Evolutionary conservation across 1,284 basidiomycete species (phyloP), one percentile per base, ranked within the genome.

Genomic region (Schizophyllum amplum): DNA sequence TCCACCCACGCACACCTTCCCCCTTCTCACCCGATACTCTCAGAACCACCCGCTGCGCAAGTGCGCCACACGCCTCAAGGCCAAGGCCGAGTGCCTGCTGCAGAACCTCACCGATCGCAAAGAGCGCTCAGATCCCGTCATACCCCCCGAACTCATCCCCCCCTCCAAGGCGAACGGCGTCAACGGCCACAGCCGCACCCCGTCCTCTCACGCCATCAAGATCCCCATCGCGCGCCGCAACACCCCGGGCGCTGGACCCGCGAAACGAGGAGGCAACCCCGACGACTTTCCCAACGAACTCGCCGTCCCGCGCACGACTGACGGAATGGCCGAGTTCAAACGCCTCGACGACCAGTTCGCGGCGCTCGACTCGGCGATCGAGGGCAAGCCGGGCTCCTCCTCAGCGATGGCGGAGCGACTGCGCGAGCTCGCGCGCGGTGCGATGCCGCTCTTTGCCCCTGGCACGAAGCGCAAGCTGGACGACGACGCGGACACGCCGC

Each of bases 81-180:
- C 77, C 63, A 94, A 94, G 69, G 87, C 92, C 0, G 87, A 93
- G 58, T 79, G 86, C 63, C 80, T 98, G 24, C 81, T 98, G 26
- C 84, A 85, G 65, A 88, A 95, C 66, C 86, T 98, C 61, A 90
- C 89, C 1, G 96, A 98, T 69, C 84, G 86, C 61, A 88, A 87
- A 66, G 93, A 96, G 62, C 81, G 87, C 54, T 73, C 75, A 5
- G 86, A 86, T 63, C 86, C 84, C 20, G 67, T 67, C 60, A 83
- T 83, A 52, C 83, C 83, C 25, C 65, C 73, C 51, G 73, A 81
- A 60, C 71, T 82, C 20, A 11, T 24, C 13, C 11, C 20, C 48
- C 21, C 48, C 15, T 9, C 68, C 0, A 70, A 65, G 57, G 61
- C 71, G 20, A 75, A 75, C 53, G 72, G 73, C n/a, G 56, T 66